A percentile compares a stretch with the other conserved stretches of the same genome.
phyloP scores from a whole-genome alignment of 2,329 filamentous ascomycete genomes.

The Sporothrix mexicana region DNA sequence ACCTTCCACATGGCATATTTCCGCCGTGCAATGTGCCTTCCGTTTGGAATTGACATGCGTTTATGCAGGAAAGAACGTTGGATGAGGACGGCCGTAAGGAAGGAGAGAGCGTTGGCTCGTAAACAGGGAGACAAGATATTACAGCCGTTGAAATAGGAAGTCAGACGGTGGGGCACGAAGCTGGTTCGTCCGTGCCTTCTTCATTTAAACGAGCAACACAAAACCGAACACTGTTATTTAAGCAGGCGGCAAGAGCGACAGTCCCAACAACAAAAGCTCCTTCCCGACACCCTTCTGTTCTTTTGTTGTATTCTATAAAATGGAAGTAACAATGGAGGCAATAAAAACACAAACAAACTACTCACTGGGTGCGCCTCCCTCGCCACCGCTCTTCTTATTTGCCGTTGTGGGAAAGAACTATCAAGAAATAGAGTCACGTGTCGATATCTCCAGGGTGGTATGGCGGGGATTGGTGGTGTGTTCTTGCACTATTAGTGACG shows the following conservation, averaged over 20 bases:
- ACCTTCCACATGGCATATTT: constrained; percentile 28
- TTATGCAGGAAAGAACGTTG: constrained; percentile 12
- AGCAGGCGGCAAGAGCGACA: constrained; percentile 19
- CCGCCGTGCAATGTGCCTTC: constrained; percentile 3
- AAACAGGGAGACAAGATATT: not conserved
- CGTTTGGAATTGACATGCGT: not conserved
- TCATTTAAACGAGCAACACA: constrained; percentile 20
- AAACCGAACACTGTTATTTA: not conserved
- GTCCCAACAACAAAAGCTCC: constrained; percentile 19
- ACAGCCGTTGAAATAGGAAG: constrained; percentile 13
- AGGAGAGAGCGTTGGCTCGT: constrained; percentile 15
- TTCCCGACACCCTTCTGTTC: not conserved
- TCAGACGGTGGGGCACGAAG: constrained; percentile 26
- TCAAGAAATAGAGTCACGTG: constrained; percentile 10
- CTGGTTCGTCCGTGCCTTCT: constrained; percentile 22
- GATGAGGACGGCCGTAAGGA: constrained; percentile 13
- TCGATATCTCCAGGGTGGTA: not conserved
- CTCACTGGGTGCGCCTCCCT: not conserved
- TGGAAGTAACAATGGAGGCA: constrained; percentile 4
- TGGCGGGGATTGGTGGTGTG: not conserved
- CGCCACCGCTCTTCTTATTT: not conserved
- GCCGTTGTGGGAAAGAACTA: constrained; percentile 2
- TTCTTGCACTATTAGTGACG: constrained; percentile 10
- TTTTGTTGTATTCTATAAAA: not conserved
- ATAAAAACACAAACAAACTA: constrained; percentile 1